phyloP scores from a whole-genome alignment of 345 rosid genomes.

The Brassica juncea region DNA sequence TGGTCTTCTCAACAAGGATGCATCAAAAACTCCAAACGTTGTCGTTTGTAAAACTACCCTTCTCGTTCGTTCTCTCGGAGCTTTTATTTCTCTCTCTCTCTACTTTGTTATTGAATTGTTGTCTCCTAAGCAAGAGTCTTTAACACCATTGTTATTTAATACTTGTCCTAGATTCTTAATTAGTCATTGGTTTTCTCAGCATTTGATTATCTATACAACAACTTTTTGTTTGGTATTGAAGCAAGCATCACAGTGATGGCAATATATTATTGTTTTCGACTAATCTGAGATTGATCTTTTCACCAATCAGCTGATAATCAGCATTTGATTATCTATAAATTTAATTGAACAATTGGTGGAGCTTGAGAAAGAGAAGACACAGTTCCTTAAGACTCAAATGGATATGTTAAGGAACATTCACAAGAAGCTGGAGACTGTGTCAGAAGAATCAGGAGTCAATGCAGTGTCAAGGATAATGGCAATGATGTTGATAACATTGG shows the following conservation, averaged over 20 bases:
- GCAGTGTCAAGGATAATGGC: not conserved
- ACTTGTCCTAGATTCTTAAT: not conserved
- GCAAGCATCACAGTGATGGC: not conserved
- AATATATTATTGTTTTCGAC: not conserved
- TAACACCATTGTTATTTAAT: not conserved
- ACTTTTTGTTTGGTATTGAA: not conserved
- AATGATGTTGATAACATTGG: not conserved
- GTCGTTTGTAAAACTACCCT: slow-evolving; percentile 20
- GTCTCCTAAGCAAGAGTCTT: slow-evolving; percentile 20
- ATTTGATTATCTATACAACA: not conserved
- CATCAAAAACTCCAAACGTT: not conserved
- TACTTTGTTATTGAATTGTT: slow-evolving; percentile 17
- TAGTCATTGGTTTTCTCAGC: not conserved
- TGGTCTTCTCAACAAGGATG: slow-evolving; percentile 19
- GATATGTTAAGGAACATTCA: slow-evolving; percentile 53
- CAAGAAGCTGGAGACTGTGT: slow-evolving; percentile 29
- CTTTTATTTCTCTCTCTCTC: not conserved
- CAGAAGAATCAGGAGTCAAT: not conserved
- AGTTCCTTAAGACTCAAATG: slow-evolving; percentile 62
- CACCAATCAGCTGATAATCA: slow-evolving; percentile 19
- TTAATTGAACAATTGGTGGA: slow-evolving; percentile 56
- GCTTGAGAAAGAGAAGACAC: slow-evolving; percentile 78
- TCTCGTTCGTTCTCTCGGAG: not conserved
- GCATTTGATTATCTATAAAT: no score
- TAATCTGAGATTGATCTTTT: slow-evolving; percentile 31